Evolutionary conservation across 202 grass and related monocot genomes (phyloP), one percentile per base, ranked within the genome.

Genomic region (Setaria italica): DNA sequence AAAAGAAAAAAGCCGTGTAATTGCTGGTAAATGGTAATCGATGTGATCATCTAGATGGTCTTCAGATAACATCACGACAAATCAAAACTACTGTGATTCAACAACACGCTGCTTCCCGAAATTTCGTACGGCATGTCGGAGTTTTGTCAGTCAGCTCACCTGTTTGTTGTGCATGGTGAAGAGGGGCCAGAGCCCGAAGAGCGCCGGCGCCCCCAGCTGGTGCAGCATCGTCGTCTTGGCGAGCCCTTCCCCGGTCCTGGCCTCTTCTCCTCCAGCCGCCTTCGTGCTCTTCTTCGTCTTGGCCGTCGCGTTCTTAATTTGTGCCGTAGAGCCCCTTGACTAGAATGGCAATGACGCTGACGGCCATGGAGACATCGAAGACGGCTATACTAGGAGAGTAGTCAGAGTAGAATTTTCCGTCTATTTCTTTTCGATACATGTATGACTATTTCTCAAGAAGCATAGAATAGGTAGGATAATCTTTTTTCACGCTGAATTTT

Each of bases 121-220:
- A 25, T 25, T 25, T 25, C 25, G 25, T 25, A 25, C 25, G 25
- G 25, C 25, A 25, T 43, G 54, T 4, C 6, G 54, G 67, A 0
- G 16, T 25, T 25, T 9, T 12, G 39, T 60, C 11, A 0, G 68
- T 50, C 33, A 69, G 35, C 45, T 73, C 37, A 88, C 39, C 95
- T 95, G 89, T 73, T 95, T 97, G 73, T 91, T 95, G 87, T 88
- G 87, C 78, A 91, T 88, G 90, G 94, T 92, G 80, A 97, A 93
- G 72, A 95, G 83, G 79, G 93, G 94, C 95, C 95, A 97, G 17
- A 97, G 78, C 1, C 95, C 92, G 76, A 97, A 95, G 59, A 97
- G 39, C 4, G 39, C 39, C 39, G 39, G 87, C 45, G 65, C 87
- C 29, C 89, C 92, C 3, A 97, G 90, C 87, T 41, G 5, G 39